Evolutionary conservation across 108 stramenopile species (phyloP), one percentile per base, ranked within the genome.

Genomic region (Cylindrotheca fusiformis): DNA sequence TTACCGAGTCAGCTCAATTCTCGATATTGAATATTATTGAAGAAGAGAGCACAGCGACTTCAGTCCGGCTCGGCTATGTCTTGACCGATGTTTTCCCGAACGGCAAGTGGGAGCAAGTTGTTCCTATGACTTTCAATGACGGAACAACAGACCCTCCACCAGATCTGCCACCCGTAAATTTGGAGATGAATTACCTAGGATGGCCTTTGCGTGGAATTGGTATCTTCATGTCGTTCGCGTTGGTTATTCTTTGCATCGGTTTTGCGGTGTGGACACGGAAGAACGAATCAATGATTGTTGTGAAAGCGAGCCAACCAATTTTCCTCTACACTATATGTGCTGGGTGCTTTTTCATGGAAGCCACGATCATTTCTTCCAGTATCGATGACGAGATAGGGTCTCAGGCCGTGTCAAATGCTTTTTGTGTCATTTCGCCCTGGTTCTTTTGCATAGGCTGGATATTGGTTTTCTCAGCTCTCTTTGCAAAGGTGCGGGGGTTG

Each of bases 301-400:
- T 32, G 50, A 30, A 24, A 2, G 50, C 30, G 1, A 68, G 61
- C 12, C 79, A 80, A 50, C 79, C 80, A 0, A 21, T 57, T 5
- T 81, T 77, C 29, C 44, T 81, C 21, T 18, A 29, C 8, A 47
- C 76, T 45, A 41, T 82, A 1, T 78, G 77, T 44, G 28, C 36
- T 17, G 82, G 82, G 26, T 57, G 58, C 3, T 55, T 80, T 29
- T 17, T 84, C 10, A 75, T 84, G 67, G 71, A 44, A 4, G 27
- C 30, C n/a, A 3, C 58, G 3, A 64, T 75, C 45, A 64, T 75
- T 30, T 32, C 47, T 10, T 41, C 67, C 1, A 44, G 57, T 17
- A 48, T 75, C 18, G 66, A 75, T 21, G 74, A 75, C 17, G 44
- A 19, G 2, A 23, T 60, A 2, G 10, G 41, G 2, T 46, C 36